Evolutionary conservation across 495 filamentous ascomycete species (phyloP).

Genomic region (Aspergillus wentii): DNA sequence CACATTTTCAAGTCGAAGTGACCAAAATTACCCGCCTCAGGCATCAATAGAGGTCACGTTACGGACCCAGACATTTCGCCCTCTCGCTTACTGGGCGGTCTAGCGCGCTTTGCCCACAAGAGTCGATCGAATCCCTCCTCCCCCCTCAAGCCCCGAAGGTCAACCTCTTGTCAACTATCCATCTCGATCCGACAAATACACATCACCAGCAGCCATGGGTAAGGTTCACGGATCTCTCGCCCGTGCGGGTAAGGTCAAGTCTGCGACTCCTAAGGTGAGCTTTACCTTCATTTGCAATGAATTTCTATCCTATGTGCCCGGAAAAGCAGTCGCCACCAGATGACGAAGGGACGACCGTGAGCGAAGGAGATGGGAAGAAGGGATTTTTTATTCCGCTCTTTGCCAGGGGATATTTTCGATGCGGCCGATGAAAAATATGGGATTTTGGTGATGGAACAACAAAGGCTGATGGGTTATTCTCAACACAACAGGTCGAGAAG

Average conservation of each 20-base stretch:
- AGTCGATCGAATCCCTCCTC: slow-evolving; percentile 9
- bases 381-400: not conserved
- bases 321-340: too few relatives aligned
- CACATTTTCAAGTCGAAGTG: not conserved
- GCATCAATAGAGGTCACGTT: slow-evolving; percentile 1
- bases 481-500: slow-evolving; percentile 30
- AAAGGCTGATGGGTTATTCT: slow-evolving; percentile 8
- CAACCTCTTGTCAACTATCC: slow-evolving; percentile 15
- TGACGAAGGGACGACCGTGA: not conserved
- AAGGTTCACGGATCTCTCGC: slow-evolving; percentile 27
- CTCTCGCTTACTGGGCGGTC: slow-evolving; percentile 12
- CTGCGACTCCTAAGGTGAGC: slow-evolving; percentile 83
- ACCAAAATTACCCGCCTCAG: slow-evolving; percentile 6
- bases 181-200: slow-evolving; percentile 17
- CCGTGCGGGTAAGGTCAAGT: slow-evolving; percentile 92
- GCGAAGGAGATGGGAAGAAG: not conserved
- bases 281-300: slow-evolving; percentile 3
- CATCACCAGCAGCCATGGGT: slow-evolving; percentile 24
- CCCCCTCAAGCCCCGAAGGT: slow-evolving; percentile 4
- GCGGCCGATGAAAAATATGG: not conserved
- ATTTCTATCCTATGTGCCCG: too few relatives aligned
- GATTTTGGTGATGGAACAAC: not conserved
- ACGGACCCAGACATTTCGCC: not conserved
- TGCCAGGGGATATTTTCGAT: too few relatives aligned
- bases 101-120: slow-evolving; percentile 16